phyloP scores from a whole-genome alignment of 2,329 filamentous ascomycete genomes.

The Nannizzia gypsea region DNA sequence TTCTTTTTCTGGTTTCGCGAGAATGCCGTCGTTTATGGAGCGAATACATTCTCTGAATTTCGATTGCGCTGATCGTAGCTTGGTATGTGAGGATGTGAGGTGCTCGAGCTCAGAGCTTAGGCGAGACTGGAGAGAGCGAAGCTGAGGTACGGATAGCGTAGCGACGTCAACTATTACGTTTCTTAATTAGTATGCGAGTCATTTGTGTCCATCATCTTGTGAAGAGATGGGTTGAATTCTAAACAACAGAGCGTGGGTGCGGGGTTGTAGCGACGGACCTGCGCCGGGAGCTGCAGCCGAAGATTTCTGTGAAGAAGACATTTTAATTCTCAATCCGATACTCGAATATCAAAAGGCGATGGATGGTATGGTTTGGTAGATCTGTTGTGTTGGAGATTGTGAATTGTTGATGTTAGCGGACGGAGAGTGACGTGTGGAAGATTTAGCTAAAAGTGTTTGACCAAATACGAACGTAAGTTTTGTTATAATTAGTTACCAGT shows the following conservation, averaged over 20 bases:
- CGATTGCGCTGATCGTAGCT: constrained; percentile 75
- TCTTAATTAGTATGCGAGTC: neutral
- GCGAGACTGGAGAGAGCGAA: constrained; percentile 86
- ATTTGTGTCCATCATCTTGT: neutral
- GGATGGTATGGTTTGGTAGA: neutral
- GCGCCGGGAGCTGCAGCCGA: constrained; percentile 6
- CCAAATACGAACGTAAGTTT: neutral
- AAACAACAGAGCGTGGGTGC: neutral
- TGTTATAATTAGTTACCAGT: neutral
- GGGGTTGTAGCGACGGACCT: constrained; percentile 2
- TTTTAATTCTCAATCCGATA: neutral
- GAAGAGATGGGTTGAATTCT: neutral
- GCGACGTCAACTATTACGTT: constrained; percentile 51
- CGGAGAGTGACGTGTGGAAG: neutral
- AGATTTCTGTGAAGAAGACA: constrained; percentile 3
- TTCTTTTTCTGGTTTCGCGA: constrained; percentile 23
- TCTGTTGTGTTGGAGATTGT: neutral
- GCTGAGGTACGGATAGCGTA: constrained; percentile 69
- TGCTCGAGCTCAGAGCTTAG: constrained; percentile 94
- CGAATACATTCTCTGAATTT: constrained; percentile 86
- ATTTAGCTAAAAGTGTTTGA: neutral
- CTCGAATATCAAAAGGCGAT: neutral
- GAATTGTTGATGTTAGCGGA: neutral
- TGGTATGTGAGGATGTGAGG: constrained; percentile 77
- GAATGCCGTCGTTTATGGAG: constrained; percentile 54